Evolutionary conservation across 2,329 filamentous ascomycete species (phyloP).

Genomic region (Pseudopithomyces chartarum): DNA sequence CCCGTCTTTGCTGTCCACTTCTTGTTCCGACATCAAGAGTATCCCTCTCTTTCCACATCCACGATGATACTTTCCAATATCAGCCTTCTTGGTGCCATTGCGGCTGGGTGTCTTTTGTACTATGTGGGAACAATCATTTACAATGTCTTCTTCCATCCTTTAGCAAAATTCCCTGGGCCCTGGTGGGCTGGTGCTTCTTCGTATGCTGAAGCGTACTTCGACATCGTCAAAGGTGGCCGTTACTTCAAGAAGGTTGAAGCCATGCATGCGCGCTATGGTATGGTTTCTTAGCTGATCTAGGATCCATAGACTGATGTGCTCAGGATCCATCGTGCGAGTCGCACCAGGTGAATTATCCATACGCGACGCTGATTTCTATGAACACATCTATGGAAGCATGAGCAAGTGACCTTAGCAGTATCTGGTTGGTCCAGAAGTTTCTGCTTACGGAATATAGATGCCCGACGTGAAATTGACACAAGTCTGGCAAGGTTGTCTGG

Average conservation of each 20-base stretch:
- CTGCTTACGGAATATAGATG: neutral
- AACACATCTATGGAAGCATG: conserved; percentile 9
- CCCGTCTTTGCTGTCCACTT: neutral
- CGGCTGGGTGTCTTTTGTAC: conserved; percentile 2
- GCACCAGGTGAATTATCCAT: conserved; percentile 24
- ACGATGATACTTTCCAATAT: neutral
- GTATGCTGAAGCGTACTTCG: conserved; percentile 16
- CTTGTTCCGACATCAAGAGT: neutral
- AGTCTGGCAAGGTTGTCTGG: neutral
- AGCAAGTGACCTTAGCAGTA: neutral
- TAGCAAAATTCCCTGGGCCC: conserved; percentile 16
- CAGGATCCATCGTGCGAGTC: conserved; percentile 25
- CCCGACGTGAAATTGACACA: conserved; percentile 6
- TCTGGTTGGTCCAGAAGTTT: neutral
- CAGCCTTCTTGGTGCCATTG: neutral
- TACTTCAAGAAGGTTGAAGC: conserved; percentile 40
- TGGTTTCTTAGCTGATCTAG: neutral
- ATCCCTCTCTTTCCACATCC: neutral
- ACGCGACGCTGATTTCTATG: conserved; percentile 21
- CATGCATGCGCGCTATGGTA: conserved; percentile 33
- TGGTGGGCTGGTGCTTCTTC: conserved; percentile 15
- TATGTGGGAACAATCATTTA: conserved; percentile 10
- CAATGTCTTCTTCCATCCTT: conserved; percentile 15
- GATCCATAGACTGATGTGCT: neutral
- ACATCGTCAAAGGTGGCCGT: conserved; percentile 23